Percentiles rank a stretch among this genome's conserved stretches.
Evolutionary conservation across 768 basidiomycete genomes (phyloP).

Genomic region (Tulasnella sp.): DNA sequence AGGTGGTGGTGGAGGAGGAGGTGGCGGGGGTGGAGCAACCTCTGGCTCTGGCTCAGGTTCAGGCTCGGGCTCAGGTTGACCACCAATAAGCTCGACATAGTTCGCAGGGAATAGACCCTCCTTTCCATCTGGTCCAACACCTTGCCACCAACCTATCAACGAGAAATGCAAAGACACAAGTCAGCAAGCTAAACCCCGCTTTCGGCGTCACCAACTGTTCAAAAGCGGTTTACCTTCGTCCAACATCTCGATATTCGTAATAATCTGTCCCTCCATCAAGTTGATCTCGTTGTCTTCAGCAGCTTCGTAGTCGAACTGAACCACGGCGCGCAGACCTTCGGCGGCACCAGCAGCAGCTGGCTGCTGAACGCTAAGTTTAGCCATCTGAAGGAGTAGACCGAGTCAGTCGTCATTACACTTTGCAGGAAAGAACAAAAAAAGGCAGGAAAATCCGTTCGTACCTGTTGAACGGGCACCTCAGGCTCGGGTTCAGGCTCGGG

Average conservation of each 20-base stretch:
- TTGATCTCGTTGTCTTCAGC: conserved; percentile 83
- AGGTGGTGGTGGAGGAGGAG: conserved; percentile 32
- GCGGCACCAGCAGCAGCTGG: background rate
- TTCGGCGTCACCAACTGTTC: background rate
- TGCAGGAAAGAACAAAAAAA: no score
- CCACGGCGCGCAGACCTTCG: conserved; percentile 63
- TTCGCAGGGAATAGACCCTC: conserved; percentile 55
- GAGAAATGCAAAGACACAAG: background rate
- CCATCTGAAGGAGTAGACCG: background rate
- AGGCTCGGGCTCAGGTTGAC: conserved; percentile 24
- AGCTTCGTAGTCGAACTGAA: conserved; percentile 77
- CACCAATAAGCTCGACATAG: conserved; percentile 68
- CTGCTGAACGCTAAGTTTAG: conserved; percentile 5
- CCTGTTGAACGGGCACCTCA: conserved; percentile 15
- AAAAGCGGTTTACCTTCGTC: conserved; percentile 55
- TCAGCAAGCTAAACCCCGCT: background rate
- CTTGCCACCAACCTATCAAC: conserved; percentile 75
- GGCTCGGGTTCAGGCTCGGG: conserved; percentile 32
- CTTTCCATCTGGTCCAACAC: conserved; percentile 65
- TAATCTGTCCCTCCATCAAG: conserved; percentile 72
- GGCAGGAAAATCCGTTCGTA: background rate
- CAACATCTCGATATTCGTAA: conserved; percentile 76
- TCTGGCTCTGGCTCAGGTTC: conserved; percentile 36
- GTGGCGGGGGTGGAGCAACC: conserved; percentile 46
- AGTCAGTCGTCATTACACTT: background rate